Evolutionary conservation across 208 protist species (phyloP).

Genomic region (Trypanosoma conorhini): DNA sequence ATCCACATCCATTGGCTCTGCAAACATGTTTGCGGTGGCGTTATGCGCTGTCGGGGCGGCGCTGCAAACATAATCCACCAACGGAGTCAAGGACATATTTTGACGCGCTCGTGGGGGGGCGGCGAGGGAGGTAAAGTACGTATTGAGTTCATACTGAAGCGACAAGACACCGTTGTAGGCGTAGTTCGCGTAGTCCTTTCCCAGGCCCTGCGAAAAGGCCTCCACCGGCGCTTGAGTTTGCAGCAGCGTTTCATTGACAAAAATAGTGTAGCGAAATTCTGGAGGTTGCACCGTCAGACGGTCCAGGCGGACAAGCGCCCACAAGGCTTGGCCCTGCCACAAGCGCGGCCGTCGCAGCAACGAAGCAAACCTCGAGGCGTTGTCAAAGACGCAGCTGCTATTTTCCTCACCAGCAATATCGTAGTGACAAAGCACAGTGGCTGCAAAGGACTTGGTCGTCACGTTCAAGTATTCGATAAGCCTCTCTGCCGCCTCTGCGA

Average conservation of each 20-base stretch:
- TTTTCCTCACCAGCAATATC: background rate
- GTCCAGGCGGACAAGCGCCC: constrained; percentile 26
- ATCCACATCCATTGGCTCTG: background rate
- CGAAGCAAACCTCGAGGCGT: background rate
- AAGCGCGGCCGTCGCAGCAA: background rate
- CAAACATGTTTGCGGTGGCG: constrained; percentile 15
- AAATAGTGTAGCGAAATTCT: constrained; percentile 21
- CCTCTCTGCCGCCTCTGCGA: background rate
- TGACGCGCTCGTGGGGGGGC: background rate
- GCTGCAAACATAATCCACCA: constrained; percentile 16
- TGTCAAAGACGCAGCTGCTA: constrained; percentile 22
- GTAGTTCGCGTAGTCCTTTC: constrained; percentile 23
- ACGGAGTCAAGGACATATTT: constrained; percentile 16
- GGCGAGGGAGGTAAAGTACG: constrained; percentile 10
- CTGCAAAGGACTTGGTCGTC: constrained; percentile 15
- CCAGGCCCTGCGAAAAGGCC: constrained; percentile 26
- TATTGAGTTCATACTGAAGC: constrained; percentile 32
- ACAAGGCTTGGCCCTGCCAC: background rate
- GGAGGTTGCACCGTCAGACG: background rate
- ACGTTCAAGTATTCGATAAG: constrained; percentile 26
- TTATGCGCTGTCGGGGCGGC: constrained; percentile 5
- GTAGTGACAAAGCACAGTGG: constrained; percentile 8
- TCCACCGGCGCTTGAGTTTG: constrained; percentile 8
- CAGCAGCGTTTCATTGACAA: constrained; percentile 12
- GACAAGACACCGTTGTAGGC: constrained; percentile 25